Conservation (phyloP, 495 filamentous ascomycete genomes). For the Penicillium angulare region DNA sequence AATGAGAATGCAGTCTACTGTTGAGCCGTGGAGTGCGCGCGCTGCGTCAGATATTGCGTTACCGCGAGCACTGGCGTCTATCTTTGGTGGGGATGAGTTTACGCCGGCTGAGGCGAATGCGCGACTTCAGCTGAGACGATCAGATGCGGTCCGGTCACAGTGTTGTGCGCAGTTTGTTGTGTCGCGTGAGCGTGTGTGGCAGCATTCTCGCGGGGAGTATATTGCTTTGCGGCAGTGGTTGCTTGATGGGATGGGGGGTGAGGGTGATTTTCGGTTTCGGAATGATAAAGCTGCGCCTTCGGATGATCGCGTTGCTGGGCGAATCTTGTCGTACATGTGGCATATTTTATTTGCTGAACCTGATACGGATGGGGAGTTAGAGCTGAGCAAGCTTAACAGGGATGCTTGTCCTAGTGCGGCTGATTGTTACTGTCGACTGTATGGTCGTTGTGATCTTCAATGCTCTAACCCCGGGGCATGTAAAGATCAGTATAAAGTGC, state of each 20-base stretch:
- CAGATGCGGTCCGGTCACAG: slow-evolving; percentile 37
- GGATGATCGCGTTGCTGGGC: slow-evolving; percentile 39
- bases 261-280: slow-evolving; percentile 1
- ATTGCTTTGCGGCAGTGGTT: slow-evolving; percentile 44
- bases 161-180: slow-evolving; percentile 50
- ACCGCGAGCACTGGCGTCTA: slow-evolving; percentile 25
- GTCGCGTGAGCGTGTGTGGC: slow-evolving; percentile 30
- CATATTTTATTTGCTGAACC: slow-evolving; percentile 42
- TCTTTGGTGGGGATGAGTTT: slow-evolving; percentile 30
- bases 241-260: slow-evolving; percentile 28
- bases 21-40: slow-evolving; percentile 41
- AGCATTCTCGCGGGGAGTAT: slow-evolving; percentile 39
- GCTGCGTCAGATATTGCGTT: slow-evolving; percentile 37
- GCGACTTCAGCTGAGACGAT: slow-evolving; percentile 21
- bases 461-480: slow-evolving; percentile 31
- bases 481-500: slow-evolving; percentile 36
- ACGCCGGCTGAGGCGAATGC: background rate
- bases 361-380: slow-evolving; percentile 25
- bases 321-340: slow-evolving; percentile 44
- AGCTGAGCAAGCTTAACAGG: slow-evolving; percentile 42
- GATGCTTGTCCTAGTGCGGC: slow-evolving; percentile 37
- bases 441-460: slow-evolving; percentile 36
- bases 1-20: slow-evolving; percentile 30
- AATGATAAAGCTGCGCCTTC: slow-evolving; percentile 24
- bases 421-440: slow-evolving; percentile 46